Evolutionary conservation across 805 yeast species (phyloP), one percentile per base, ranked within the genome.

Genomic region (Debaryomyces castellii): DNA sequence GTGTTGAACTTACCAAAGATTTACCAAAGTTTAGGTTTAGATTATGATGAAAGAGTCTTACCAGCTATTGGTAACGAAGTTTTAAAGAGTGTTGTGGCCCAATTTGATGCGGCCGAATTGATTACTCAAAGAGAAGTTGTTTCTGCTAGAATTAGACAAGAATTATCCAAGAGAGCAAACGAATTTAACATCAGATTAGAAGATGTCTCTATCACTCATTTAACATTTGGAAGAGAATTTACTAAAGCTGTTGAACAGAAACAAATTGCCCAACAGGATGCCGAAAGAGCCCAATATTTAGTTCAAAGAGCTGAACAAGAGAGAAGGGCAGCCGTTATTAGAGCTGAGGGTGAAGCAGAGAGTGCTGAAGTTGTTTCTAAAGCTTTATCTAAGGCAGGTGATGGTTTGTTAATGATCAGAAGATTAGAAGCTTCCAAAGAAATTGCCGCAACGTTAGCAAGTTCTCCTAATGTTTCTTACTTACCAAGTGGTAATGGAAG

Each of bases 301-400:
- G 97, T 94, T 45, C 97, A 91, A 63, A 87, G 87, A 64, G 98
- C 98, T 7, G 97, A 94, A 68, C 99, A 94, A 73, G 98, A 92
- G 68, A 82, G 96, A 64, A 91, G 87, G 67, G 99, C 98, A 2
- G 75, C 88, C 40, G 89, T 94, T 58, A 91, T 94, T 55, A 83
- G 98, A 60, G 99, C 99, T 23, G 99, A 94, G 71, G 99, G 98
- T 71, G 99, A 94, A 73, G 99, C 99, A 41, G 98, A 94, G 68
- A 89, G 96, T 47, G 99, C 99, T 3, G 98, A 94, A 49, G 83
- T 83, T 50, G 94, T 94, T 51, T 89, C 97, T 28, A 88, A 84
- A 68, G 97, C 98, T 4, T 79, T 94, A 54, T 81, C 85, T 44
- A 91, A 90, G 73, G 90, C 95, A 20, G 99, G 99, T 66, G 98